Evolutionary conservation across 345 rosid genomes (phyloP), one percentile per base, ranked within the genome.

Genomic region (Moringa oleifera): DNA sequence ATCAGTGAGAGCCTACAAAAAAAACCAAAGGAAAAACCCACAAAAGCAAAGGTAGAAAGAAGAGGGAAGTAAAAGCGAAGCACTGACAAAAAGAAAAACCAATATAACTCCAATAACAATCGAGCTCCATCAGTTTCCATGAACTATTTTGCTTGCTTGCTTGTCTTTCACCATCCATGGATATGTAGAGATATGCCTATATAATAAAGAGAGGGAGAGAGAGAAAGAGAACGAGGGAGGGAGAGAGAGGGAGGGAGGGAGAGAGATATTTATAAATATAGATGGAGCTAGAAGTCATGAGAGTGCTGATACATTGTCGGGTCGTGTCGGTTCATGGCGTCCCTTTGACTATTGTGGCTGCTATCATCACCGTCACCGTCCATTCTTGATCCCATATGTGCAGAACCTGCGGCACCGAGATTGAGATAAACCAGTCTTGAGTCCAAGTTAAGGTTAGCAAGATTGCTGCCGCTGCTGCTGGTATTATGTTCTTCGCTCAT

Each of bases 341-440:
- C 83, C 64, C 90, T 73, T 46, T 80, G 86, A 67, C 71, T 68
- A 56, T 41, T 55, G 49, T 81, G 84, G 74, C 75, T 76, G 73
- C 75, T 75, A 73, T 69, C 73, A 50, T 80, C 88, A 47, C 84
- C 86, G 13, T 71, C 84, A 58, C 80, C 83, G 20, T 75, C 91
- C 71, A 80, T 82, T 69, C 91, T 73, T 53, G 85, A 76, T 18
- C 85, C 83, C 87, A 89, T 81, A 53, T 82, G 96, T 63, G 77
- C 72, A n/a, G 81, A 69, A 58, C 68, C 73, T 3, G 5, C 47
- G 47, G 90, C 98, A 49, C 98, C 95, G 55, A 92, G 96, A 71
- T 92, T 87, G 52, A 90, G 84, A 78, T 93, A 93, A 65, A 86
- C 97, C 83, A 85, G 66, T 69, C 98, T 92, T 54, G 98, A 84